Percentiles rank a stretch among this genome's conserved stretches.
These are phyloP conservation scores for Iris pallida DNA, from an alignment of 116 monocot species.

Conservation along the genomic window DNA sequence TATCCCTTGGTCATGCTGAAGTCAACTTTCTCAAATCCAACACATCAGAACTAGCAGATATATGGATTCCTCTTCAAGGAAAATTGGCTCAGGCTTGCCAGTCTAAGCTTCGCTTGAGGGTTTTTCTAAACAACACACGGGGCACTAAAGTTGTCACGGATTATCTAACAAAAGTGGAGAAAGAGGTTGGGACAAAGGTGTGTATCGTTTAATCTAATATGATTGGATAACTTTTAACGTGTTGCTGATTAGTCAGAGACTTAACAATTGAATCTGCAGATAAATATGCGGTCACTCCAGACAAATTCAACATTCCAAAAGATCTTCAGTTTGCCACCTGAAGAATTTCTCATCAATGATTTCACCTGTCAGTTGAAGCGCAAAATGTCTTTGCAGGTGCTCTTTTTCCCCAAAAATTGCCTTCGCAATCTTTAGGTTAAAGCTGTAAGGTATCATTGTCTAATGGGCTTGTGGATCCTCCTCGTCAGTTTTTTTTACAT, in stretches of 20 bases:
- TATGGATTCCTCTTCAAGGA: slow-evolving; percentile 80
- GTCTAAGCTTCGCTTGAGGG: slow-evolving; percentile 73
- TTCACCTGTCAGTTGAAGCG: slow-evolving; percentile 94
- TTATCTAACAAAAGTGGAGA: slow-evolving; percentile 80
- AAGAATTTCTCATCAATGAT: slow-evolving; percentile 95
- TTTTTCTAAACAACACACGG: slow-evolving; percentile 72
- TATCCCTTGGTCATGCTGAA: slow-evolving; percentile 82
- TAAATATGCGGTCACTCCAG: slow-evolving; percentile 84
- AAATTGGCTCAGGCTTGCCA: slow-evolving; percentile 81
- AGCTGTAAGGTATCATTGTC: too few species aligned
- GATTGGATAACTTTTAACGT: not conserved
- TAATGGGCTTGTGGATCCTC: too few species aligned
- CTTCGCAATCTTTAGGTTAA: too few species aligned
- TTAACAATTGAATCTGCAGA: slow-evolving; percentile 28
- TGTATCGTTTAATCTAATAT: not conserved
- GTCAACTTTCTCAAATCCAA: slow-evolving; percentile 81
- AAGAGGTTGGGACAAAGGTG: slow-evolving; percentile 90
- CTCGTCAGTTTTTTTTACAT: too few species aligned
- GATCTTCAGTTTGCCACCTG: slow-evolving; percentile 68
- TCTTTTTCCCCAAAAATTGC: not conserved
- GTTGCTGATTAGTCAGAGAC: not conserved
- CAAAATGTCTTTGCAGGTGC: slow-evolving; percentile 82
- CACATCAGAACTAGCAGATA: slow-evolving; percentile 70
- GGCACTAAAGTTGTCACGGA: slow-evolving; percentile 66
- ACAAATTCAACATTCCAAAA: slow-evolving; percentile 89